Evolutionary conservation across 2,329 filamentous ascomycete species (phyloP), one percentile per base, ranked within the genome.

Genomic region (Plenodomus lindquistii): DNA sequence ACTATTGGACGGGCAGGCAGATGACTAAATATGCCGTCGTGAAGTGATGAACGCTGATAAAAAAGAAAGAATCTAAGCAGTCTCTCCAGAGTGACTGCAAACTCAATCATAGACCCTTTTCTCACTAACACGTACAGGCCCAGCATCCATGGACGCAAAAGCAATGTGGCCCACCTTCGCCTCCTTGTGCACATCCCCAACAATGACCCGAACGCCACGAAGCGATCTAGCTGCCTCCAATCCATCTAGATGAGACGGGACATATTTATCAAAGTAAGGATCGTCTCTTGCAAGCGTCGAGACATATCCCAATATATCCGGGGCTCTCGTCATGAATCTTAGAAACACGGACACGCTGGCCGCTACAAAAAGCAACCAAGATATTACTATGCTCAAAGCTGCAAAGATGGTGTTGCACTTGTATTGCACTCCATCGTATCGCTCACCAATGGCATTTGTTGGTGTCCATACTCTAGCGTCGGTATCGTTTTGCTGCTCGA

Each of bases 281-380:
- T 44, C 15, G 13, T 50, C 48, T 10, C 42, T 34, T 1, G 39
- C 42, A 37, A 4, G 34, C 27, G 43, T 47, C 3, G 44, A 48
- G 2, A 48, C 48, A 11, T 52, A 48, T 4, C 48, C 48, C 24
- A 48, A 21, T n/a, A 42, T 40, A n/a, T 52, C 44, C 4, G 47
- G 47, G 6, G 38, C 42, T 13, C 16, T 38, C 2, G 38, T 50
- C 2, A 38, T 9, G 34, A 50, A 9, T 2, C 47, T 42, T 3
- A 50, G 42, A 16, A 42, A 17, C 22, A 50, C n/a, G 3, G 42
- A 20, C n/a, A 39, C 27, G 18, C 2, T 17, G 2, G 35, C 39
- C 18, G 42, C 36, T 5, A 39, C 16, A 17, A 50, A 5, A 10
- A 24, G 22, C 5, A 24, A 24, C 22, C 5, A 10, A 24, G 6